These are phyloP conservation scores for Aspergillus pseudoglaucus DNA, from an alignment of 2,329 filamentous ascomycete genomes.

Conservation along the genomic window DNA sequence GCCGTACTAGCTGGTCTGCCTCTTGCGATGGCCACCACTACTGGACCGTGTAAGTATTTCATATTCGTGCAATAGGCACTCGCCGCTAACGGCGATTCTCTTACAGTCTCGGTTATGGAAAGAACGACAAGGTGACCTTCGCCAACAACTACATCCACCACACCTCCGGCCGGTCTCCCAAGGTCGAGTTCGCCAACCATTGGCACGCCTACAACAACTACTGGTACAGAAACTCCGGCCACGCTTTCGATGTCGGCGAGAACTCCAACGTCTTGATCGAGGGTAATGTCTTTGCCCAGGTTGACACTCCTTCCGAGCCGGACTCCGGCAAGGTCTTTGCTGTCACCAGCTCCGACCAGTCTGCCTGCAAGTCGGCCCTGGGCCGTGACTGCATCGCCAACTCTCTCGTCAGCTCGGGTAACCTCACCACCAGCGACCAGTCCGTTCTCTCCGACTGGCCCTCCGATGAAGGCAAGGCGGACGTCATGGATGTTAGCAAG, in stretches of 20 bases:
- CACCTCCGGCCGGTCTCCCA: constrained; percentile 51
- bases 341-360: constrained; percentile 11
- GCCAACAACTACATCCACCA: constrained; percentile 56
- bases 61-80: not conserved
- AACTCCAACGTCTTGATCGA: constrained; percentile 33
- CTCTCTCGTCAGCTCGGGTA: constrained; percentile 22
- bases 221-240: constrained; percentile 37
- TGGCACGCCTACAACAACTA: constrained; percentile 43
- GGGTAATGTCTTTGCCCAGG: constrained; percentile 41
- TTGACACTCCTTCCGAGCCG: constrained; percentile 30
- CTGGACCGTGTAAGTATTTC: constrained; percentile 42
- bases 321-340: constrained; percentile 26
- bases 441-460: constrained; percentile 25
- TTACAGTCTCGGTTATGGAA: constrained; percentile 46
- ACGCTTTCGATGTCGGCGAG: constrained; percentile 36
- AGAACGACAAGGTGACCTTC: constrained; percentile 51
- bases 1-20: constrained; percentile 47
- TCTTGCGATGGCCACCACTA: constrained; percentile 54
- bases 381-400: constrained; percentile 25
- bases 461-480: constrained; percentile 22
- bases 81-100: not conserved
- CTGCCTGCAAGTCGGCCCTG: constrained; percentile 18
- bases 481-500: constrained; percentile 16
- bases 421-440: constrained; percentile 20
- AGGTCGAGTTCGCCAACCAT: constrained; percentile 48